Evolutionary conservation across 2,329 filamentous ascomycete genomes (phyloP), one percentile per base, ranked within the genome.

Genomic region (Talaromyces piceae): DNA sequence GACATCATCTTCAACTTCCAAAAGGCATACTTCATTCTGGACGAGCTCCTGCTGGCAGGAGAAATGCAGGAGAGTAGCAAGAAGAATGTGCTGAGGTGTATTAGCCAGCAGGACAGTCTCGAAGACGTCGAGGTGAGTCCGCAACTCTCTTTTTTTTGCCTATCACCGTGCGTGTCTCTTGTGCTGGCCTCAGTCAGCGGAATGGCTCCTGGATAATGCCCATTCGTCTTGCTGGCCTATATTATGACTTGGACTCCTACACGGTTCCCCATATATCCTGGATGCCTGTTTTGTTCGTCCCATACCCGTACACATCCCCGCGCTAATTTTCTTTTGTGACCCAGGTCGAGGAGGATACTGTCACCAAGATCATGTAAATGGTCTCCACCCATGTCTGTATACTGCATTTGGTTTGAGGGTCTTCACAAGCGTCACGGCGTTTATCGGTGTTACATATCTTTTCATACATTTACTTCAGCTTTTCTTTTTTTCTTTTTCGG

Each of bases 1-100:
- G 91, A 97, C 71, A 96, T 97, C 73, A 98, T 98, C 71, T 98
- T 98, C 81, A 97, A 95, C 69, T 98, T 98, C 71, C 95, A 95
- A 62, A 98, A 98, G 73, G 93, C 93, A 54, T 98, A 98, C 73
- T 98, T 97, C 73, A 98, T 98, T 61, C 82, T 98, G 44, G 93
- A 98, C 68, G 93, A 98, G 74, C 80, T 98, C 56, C 78, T 98
- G 58, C 78, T 98, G 60, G 93, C 93, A 5, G 93, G 93, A 54
- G 93, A 98, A 72, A 83, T 98, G 74, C 93, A 98, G 72, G 93
- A 98, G 75, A 97, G 90, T 72, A 97, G 91, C 72, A 98, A 97
- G 77, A 98, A 98, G 83, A 97, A 97, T 65, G 90, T 98, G 37
- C 74, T 98, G 57, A 80, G 93, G 56, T 95, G 91, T 66, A 98